Base-by-base conservation (phyloP, 306 rosid species). In the Fragaria ananassa region DNA sequence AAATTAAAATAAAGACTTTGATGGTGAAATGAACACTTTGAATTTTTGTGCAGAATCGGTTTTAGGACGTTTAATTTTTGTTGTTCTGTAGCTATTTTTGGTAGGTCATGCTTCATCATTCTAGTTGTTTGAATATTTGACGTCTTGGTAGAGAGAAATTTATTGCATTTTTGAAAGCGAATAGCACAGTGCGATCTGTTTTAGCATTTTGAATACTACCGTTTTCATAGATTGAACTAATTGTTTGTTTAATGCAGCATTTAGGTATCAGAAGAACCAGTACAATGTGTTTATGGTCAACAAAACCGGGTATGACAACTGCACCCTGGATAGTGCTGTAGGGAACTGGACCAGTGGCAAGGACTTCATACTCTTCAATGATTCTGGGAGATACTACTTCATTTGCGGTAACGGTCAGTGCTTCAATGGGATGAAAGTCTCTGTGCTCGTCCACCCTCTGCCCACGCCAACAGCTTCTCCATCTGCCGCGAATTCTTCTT, bases 301-400 rank as follows among this genome's bases (percentile, higher is more conserved):
- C 89, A 81, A 89, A 85, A 88, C 96, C 5, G 97, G 97, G 13
- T 95, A 90, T 71, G 97, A 87, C 78, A 95, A 95, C 84, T 95
- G 98, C 84, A 95, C 96, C 0, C 83, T 85, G 2, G 98, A 95
- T 15, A 86, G 90, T 54, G 97, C 97, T 5, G 56, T 81, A 15
- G 97, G 98, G 74, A 95, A 92, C 82, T 95, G 97, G 97, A 89
- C 87, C 34, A 88, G 90, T 53, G 98, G 98, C 25, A 94, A 94
- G 75, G 97, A 94, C 77, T 94, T 94, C 92, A 85, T 94, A 61
- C 86, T 78, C 41, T 76, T 94, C 8, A 85, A 84, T 10, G 29
- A 84, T 45, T 68, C 96, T 3, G 83, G 80, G 79, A 87, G 96
- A 73, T 92, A 92, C 76, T 94, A 90, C 92, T 94, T 89, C 76